Evolutionary conservation across 768 basidiomycete species (phyloP).

Genomic region (Suillus cothurnatus): DNA sequence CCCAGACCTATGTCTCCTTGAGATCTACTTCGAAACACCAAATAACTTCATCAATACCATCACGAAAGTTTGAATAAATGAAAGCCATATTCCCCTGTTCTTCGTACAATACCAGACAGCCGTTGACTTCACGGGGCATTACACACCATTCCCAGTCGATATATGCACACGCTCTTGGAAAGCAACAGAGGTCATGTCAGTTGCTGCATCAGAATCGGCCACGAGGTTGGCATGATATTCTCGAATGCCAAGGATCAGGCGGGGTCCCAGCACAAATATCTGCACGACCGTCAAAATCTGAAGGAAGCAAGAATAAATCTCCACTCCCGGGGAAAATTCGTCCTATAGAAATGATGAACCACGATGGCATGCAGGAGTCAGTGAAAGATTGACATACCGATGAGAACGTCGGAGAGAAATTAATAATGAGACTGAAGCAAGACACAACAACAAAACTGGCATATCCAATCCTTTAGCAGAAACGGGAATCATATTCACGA

Average conservation of each 20-base stretch:
- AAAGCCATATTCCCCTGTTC: too few species aligned
- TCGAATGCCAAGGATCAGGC: not conserved
- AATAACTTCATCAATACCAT: too few species aligned
- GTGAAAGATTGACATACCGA: not conserved
- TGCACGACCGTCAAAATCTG: not conserved
- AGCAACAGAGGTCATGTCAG: not conserved
- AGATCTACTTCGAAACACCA: too few species aligned
- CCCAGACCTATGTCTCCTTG: too few species aligned
- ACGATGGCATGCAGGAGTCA: not conserved
- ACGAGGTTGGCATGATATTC: not conserved
- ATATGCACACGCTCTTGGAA: not conserved
- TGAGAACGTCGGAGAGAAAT: too few species aligned
- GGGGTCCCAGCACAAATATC: not conserved
- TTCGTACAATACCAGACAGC: not conserved
- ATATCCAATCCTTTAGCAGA: not conserved
- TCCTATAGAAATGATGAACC: not conserved
- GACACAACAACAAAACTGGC: not conserved
- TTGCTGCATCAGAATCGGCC: not conserved
- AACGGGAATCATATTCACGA: not conserved
- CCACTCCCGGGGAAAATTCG: accelerated
- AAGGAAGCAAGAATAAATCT: accelerated
- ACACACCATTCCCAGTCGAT: not conserved
- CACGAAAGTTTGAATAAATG: too few species aligned
- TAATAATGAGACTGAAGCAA: not conserved
- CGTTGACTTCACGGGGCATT: too few species aligned